These are phyloP conservation scores for Fusarium temperatum DNA, from an alignment of 2,329 filamentous ascomycete genomes.

Conservation along the genomic window DNA sequence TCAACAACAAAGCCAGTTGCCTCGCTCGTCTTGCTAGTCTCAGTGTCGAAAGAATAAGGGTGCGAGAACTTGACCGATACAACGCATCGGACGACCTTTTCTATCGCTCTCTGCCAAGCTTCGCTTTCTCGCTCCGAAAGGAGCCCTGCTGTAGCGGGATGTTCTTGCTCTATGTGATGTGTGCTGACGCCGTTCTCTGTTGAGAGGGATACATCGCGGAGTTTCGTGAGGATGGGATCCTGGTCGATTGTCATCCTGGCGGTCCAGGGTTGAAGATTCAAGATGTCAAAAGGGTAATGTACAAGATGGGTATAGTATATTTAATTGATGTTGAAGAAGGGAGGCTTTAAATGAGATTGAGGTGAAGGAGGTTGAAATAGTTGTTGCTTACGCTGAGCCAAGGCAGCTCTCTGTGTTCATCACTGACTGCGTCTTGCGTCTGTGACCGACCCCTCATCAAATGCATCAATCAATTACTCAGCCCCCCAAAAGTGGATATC, in stretches of 20 bases:
- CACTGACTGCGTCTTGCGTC: neutral
- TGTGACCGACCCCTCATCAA: slow-evolving; percentile 2
- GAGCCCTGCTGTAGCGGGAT: neutral
- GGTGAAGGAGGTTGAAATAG: neutral
- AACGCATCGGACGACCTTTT: slow-evolving; percentile 93
- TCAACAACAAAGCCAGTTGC: slow-evolving; percentile 72
- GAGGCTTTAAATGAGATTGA: accelerated
- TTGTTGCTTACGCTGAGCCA: neutral
- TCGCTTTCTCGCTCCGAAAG: slow-evolving; percentile 28
- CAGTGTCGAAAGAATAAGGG: slow-evolving; percentile 96
- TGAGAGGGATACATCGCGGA: neutral
- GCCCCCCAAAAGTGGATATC: slow-evolving; percentile 16
- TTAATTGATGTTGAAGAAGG: too few relatives aligned
- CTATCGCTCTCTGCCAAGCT: slow-evolving; percentile 89
- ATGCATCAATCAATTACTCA: slow-evolving; percentile 4
- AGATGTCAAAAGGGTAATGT: neutral
- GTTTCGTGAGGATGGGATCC: slow-evolving; percentile 2
- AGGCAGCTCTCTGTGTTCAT: neutral
- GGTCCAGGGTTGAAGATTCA: neutral
- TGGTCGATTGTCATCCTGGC: slow-evolving; percentile 20
- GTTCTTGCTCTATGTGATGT: neutral
- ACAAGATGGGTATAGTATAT: accelerated
- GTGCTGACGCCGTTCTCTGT: neutral
- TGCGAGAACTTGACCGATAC: slow-evolving; percentile 98
- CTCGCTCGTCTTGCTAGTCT: slow-evolving; percentile 91